Base-by-base conservation (phyloP, 2,329 filamentous ascomycete genomes). In the Stachybotrys chartarum region DNA sequence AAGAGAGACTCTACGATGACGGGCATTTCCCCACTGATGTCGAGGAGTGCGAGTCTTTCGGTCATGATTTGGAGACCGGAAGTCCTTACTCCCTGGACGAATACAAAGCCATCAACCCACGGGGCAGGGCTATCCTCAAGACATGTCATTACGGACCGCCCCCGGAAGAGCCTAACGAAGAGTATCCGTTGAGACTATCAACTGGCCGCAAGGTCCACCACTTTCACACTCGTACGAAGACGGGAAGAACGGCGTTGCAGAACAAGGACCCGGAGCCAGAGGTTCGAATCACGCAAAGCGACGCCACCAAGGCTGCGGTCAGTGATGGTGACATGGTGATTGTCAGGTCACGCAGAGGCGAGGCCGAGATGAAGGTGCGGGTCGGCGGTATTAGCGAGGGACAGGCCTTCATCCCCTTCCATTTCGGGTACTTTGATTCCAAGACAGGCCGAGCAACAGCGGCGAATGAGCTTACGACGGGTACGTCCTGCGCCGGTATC, bases 211-310 rank as follows among this genome's bases (percentile, higher is more conserved):
- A 68, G 42, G 65, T 66, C 2, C 61, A 66, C 50, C 70, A 72
- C 30, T 72, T 72, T 56, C 70, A 72, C 57, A 72, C 70, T 3
- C 58, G 70, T 11, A 71, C 70, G 1, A 72, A 72, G 59, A 72
- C 68, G 1, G 70, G 70, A 4, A 55, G 70, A 16, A 64, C 63
- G 30, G 56, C 57, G 32, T 58, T 72, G 54, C 68, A 70, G 55
- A 56, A 66, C 17, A 64, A 64, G 0, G 63, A 63, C 54, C 62
- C 63, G 0, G 68, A 69, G 51, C 66, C 70, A 0, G 59, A 62
- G 18, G 58, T 71, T 3, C 59, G 63, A 14, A 54, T 72, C 7
- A 70, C 65, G 1, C 51, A 56, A 45, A 56, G 61, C 46, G 69
- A 73, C 55, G 70, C 69, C 3, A 55, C 56, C 3, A 51, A 50